A percentile compares a stretch with the other conserved stretches of the same genome.
phyloP scores from a whole-genome alignment of 176 grass and related monocot genomes.

The Triticum aestivum region DNA sequence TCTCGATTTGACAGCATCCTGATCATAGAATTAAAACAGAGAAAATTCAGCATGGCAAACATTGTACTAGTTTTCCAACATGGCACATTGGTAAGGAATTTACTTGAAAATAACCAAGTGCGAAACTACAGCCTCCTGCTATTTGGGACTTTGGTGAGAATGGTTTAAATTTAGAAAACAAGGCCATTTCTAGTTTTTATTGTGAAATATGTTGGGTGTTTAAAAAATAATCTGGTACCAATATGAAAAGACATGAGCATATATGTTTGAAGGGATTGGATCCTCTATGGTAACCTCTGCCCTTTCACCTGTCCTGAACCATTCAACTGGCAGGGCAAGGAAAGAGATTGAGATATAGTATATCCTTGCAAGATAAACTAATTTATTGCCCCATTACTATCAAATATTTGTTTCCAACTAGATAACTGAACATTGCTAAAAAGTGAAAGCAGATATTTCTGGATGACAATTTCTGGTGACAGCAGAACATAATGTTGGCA shows the following conservation, averaged over 20 bases:
- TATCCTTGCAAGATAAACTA: background rate
- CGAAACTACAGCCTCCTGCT: background rate
- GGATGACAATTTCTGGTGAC: background rate
- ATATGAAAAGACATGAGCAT: background rate
- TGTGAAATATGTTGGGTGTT: background rate
- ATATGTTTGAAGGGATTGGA: background rate
- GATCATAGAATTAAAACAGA: slow-evolving; percentile 19
- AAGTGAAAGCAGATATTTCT: background rate
- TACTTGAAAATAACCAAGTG: background rate
- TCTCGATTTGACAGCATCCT: slow-evolving; percentile 95
- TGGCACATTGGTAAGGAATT: background rate
- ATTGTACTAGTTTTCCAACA: slow-evolving; percentile 3
- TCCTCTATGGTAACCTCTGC: background rate
- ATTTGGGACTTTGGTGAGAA: background rate
- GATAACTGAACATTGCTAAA: background rate
- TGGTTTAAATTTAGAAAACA: background rate
- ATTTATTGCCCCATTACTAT: slow-evolving; percentile 1
- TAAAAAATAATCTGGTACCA: background rate
- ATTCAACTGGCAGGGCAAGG: background rate
- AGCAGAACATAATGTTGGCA: background rate
- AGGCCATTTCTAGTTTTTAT: background rate
- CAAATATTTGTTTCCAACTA: slow-evolving; percentile 6
- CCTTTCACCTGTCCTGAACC: background rate
- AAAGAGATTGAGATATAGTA: background rate
- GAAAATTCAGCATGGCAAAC: slow-evolving; percentile 1